Percentiles rank a stretch among this genome's conserved stretches.
Evolutionary conservation across 805 yeast genomes (phyloP).

Genomic region (Yueomyces sinensis): DNA sequence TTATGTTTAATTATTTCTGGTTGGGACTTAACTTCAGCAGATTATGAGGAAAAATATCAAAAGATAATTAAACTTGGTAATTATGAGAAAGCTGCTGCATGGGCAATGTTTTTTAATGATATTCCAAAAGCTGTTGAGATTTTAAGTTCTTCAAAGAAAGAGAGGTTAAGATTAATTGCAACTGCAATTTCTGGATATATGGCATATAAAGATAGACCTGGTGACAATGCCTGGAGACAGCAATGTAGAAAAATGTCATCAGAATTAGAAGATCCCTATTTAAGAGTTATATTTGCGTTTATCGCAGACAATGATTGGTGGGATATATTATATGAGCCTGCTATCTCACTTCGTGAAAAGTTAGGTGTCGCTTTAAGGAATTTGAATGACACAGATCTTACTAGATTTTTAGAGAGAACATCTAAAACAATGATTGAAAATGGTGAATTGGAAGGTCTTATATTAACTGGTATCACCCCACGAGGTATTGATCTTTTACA

Average conservation of each 20-base stretch:
- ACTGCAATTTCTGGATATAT: constrained; percentile 89
- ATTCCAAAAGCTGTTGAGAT: constrained; percentile 68
- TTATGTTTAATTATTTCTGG: constrained; percentile 78
- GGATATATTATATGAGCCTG: constrained; percentile 83
- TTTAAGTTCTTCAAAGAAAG: constrained; percentile 60
- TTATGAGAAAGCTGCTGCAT: constrained; percentile 87
- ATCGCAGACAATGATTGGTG: constrained; percentile 94
- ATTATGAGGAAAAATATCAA: constrained; percentile 55
- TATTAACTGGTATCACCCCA: constrained; percentile 86
- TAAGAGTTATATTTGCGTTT: constrained; percentile 85
- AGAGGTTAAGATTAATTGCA: constrained; percentile 64
- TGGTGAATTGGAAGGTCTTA: constrained; percentile 87
- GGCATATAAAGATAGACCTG: constrained; percentile 24
- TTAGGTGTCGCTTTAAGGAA: constrained; percentile 84
- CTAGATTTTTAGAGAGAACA: constrained; percentile 54
- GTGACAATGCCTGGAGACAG: constrained; percentile 79
- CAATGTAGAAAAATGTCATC: constrained; percentile 80
- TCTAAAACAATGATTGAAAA: constrained; percentile 55
- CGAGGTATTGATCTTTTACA: constrained; percentile 70
- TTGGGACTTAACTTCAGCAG: constrained; percentile 71
- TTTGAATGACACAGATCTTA: constrained; percentile 65
- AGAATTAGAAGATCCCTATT: constrained; percentile 81
- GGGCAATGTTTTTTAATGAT: constrained; percentile 93
- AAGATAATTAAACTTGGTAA: constrained; percentile 44
- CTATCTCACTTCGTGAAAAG: constrained; percentile 77